Percentiles rank a stretch among this genome's conserved stretches.
Conservation (phyloP, 306 rosid genomes). For the Gastrolobium bilobum region DNA sequence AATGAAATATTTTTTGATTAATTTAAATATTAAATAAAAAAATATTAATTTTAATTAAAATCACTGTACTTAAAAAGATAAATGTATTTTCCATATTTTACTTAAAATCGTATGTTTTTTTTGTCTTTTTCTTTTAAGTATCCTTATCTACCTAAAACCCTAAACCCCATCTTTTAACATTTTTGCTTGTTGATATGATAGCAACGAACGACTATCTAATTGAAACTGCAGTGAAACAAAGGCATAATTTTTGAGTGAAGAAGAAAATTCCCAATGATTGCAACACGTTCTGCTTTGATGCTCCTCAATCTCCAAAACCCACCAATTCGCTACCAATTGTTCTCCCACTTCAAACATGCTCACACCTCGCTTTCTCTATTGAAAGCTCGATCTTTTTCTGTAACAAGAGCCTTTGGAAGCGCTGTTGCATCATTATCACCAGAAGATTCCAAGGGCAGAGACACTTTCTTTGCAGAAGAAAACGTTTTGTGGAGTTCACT, state of each 20-base stretch:
- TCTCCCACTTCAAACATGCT: slow-evolving; percentile 59
- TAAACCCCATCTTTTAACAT: slow-evolving; percentile 26
- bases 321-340: slow-evolving; percentile 57
- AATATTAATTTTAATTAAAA: no score
- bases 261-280: slow-evolving; percentile 53
- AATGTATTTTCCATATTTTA: no score
- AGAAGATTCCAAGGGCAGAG: slow-evolving; percentile 59
- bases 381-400: slow-evolving; percentile 54
- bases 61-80: no score
- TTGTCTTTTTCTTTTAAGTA: no score
- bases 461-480: slow-evolving; percentile 81
- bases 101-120: no score
- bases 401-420: slow-evolving; percentile 50
- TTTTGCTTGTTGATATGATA: background rate
- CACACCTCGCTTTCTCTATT: slow-evolving; percentile 45
- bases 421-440: slow-evolving; percentile 47
- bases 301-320: slow-evolving; percentile 58
- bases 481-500: slow-evolving; percentile 83
- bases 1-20: no score
- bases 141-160: slow-evolving; percentile 19
- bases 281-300: slow-evolving; percentile 65
- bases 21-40: no score
- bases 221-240: background rate
- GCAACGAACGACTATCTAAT: background rate
- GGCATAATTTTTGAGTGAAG: slow-evolving; percentile 11